Conservation (phyloP, 2,329 filamentous ascomycete genomes). For the Epichloe festucae region DNA sequence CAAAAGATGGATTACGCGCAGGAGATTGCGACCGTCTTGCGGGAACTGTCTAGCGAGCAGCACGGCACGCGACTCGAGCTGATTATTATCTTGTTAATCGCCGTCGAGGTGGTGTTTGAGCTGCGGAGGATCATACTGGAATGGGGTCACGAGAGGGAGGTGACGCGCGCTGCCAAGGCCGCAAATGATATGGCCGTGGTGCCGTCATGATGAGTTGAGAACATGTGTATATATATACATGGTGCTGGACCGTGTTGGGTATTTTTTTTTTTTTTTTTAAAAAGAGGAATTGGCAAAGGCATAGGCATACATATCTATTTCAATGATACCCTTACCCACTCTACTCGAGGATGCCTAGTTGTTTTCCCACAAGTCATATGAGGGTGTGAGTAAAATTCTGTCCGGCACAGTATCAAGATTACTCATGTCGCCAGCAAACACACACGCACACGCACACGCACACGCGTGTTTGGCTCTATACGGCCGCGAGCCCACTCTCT, state of each 20-base stretch:
- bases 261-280: too few species aligned
- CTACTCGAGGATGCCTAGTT: background rate
- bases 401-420: too few species aligned
- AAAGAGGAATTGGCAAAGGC: background rate
- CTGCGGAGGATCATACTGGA: constrained; percentile 61
- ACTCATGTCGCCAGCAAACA: background rate
- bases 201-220: constrained; percentile 4
- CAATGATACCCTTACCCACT: background rate
- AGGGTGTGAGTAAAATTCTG: background rate
- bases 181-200: too few species aligned
- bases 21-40: constrained; percentile 80
- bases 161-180: constrained; percentile 7
- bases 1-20: constrained; percentile 97
- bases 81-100: constrained; percentile 91
- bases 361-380: background rate
- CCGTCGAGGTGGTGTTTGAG: constrained; percentile 84
- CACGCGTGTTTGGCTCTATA: background rate
- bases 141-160: constrained; percentile 26
- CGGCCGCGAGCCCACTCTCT: background rate
- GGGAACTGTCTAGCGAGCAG: constrained; percentile 81
- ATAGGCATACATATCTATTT: background rate
- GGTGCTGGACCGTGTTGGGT: background rate
- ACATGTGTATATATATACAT: background rate
- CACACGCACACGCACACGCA: background rate
- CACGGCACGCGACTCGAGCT: constrained; percentile 81